Evolutionary conservation across 176 grass and related monocot genomes (phyloP).

Genomic region (Oryza nivara): DNA sequence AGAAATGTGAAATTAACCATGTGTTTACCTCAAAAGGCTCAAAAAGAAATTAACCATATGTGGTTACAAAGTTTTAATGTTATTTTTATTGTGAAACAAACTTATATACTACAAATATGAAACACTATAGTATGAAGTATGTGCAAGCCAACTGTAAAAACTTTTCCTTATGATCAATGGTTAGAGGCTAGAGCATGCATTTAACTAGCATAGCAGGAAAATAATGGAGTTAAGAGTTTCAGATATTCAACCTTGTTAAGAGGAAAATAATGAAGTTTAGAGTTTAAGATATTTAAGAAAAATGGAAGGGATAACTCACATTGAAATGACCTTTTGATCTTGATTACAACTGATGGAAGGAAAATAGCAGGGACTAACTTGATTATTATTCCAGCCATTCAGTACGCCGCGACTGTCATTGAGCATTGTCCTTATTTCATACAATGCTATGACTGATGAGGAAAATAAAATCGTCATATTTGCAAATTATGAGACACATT

Average conservation of each 20-base stretch:
- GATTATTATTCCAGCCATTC: constrained; percentile 58
- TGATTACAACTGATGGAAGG: constrained; percentile 39
- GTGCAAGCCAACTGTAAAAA: background rate
- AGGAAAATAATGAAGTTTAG: background rate
- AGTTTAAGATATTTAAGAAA: constrained; percentile 29
- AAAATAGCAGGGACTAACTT: constrained; percentile 66
- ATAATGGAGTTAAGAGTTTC: constrained; percentile 12
- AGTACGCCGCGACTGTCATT: constrained; percentile 46
- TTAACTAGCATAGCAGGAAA: background rate
- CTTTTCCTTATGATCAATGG: background rate
- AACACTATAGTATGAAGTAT: background rate
- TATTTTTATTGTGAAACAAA: background rate
- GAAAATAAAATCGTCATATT: constrained; percentile 18
- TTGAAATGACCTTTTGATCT: constrained; percentile 33
- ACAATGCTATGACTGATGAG: constrained; percentile 40
- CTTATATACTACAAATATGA: constrained; percentile 22
- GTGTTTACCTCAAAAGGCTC: background rate
- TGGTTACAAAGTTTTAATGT: background rate
- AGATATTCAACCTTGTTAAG: background rate
- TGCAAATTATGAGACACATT: background rate
- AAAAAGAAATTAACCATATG: constrained; percentile 19
- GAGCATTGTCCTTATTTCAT: constrained; percentile 63
- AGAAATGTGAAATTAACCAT: constrained; percentile 33
- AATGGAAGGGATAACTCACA: constrained; percentile 57
- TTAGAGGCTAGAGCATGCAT: background rate